Percentiles rank a stretch among this genome's conserved stretches.
phyloP scores from a whole-genome alignment of 2,329 filamentous ascomycete species.

The Dactylonectria estremocensis region DNA sequence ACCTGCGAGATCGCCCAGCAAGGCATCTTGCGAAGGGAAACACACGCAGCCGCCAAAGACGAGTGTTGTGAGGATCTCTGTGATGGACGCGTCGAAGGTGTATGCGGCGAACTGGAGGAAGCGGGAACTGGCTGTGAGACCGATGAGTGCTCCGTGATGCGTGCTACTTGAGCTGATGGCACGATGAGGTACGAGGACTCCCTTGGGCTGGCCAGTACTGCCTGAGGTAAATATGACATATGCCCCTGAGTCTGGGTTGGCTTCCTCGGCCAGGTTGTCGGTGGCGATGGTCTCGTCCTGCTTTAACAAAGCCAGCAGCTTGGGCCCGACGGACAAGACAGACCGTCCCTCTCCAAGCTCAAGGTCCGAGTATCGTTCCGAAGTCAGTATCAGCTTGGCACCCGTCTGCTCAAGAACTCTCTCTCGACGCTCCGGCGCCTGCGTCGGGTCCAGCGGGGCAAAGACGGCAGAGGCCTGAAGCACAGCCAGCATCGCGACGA shows the following conservation, averaged over 20 bases:
- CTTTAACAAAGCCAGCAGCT: slow-evolving; percentile 6
- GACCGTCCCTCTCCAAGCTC: slow-evolving; percentile 12
- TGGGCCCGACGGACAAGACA: slow-evolving; percentile 15
- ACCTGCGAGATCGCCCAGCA: slow-evolving; percentile 39
- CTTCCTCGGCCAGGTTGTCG: not conserved
- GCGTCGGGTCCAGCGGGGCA: slow-evolving; percentile 1
- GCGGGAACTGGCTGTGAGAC: not conserved
- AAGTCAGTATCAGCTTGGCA: not conserved
- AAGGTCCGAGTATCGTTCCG: slow-evolving; percentile 4
- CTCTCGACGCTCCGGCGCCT: not conserved
- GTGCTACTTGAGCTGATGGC: slow-evolving; percentile 8
- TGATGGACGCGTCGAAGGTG: slow-evolving; percentile 14
- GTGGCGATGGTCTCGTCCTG: not conserved
- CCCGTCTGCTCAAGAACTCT: not conserved
- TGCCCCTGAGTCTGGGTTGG: slow-evolving; percentile 11
- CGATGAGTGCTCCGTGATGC: not conserved
- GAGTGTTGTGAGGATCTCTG: slow-evolving; percentile 16
- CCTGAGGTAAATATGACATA: slow-evolving; percentile 10
- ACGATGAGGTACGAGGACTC: not conserved
- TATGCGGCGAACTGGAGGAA: slow-evolving; percentile 11
- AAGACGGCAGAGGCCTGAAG: not conserved
- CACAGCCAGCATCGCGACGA: not conserved
- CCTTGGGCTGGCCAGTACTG: not conserved
- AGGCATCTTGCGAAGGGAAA: slow-evolving; percentile 13
- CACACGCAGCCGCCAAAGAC: slow-evolving; percentile 19